Percentiles rank a stretch among this genome's conserved stretches.
Evolutionary conservation across 2,329 filamentous ascomycete genomes (phyloP).

Genomic region (Pyricularia pennisetigena): DNA sequence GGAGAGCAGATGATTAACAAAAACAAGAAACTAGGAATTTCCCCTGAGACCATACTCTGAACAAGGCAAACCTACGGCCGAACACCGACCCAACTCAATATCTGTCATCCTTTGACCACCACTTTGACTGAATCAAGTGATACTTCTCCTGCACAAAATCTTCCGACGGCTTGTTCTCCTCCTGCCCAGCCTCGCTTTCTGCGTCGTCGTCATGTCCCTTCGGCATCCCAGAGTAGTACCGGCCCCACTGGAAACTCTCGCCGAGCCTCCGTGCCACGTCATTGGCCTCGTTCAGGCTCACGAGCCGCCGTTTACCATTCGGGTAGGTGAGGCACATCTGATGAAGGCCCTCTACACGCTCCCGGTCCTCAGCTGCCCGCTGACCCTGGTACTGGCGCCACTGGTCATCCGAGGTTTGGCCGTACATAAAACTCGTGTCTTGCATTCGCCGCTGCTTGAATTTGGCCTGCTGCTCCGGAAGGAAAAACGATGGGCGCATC

Average conservation of each 20-base stretch:
- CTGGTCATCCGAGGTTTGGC: background rate
- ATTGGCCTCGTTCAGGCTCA: conserved; percentile 45
- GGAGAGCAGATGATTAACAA: too few species aligned
- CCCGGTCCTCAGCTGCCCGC: background rate
- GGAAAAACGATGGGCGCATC: background rate
- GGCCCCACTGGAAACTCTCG: conserved; percentile 6
- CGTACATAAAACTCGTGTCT: background rate
- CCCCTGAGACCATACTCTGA: background rate
- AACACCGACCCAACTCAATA: background rate
- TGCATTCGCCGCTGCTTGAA: background rate
- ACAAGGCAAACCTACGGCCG: background rate
- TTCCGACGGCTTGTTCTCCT: background rate
- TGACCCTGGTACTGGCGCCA: background rate
- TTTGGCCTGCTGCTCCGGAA: background rate
- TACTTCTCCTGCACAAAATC: background rate
- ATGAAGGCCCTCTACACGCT: conserved; percentile 2
- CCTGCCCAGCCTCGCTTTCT: background rate
- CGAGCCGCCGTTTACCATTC: conserved; percentile 32
- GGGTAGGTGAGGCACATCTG: conserved; percentile 3
- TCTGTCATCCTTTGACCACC: background rate
- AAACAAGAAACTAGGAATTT: background rate
- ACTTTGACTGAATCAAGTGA: background rate
- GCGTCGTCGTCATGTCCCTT: background rate
- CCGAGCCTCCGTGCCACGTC: conserved; percentile 20
- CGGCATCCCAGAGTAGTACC: conserved; percentile 5